These are phyloP conservation scores for Populus simonii DNA, from an alignment of 345 rosid genomes.

Conservation along the genomic window DNA sequence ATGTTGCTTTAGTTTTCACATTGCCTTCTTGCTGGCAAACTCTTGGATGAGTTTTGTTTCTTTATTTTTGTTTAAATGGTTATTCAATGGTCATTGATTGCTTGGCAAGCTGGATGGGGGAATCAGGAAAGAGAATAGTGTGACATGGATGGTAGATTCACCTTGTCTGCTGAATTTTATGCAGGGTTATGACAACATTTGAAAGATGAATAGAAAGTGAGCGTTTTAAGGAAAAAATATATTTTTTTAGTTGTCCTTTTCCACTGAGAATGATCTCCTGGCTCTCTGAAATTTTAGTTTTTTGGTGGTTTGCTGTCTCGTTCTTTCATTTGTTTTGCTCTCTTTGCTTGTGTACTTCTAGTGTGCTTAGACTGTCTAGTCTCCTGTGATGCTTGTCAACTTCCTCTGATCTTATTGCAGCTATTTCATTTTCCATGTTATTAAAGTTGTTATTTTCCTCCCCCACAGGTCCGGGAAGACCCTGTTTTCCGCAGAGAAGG, in stretches of 20 bases:
- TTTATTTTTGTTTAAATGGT: neutral
- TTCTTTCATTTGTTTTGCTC: neutral
- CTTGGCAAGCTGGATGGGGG: neutral
- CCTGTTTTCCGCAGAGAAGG: conserved; percentile 97
- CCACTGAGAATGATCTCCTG: neutral
- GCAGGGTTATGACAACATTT: neutral
- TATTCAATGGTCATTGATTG: neutral
- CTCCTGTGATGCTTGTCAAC: neutral
- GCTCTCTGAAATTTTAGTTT: neutral
- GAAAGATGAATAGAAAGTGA: neutral
- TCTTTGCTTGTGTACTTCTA: neutral
- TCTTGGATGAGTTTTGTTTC: neutral
- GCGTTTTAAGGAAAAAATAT: neutral
- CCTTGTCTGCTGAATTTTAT: neutral
- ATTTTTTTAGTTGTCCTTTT: neutral
- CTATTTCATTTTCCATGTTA: neutral
- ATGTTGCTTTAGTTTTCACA: neutral
- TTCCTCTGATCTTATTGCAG: neutral
- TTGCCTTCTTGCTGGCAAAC: neutral
- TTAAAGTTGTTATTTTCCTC: neutral
- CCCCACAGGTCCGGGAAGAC: conserved; percentile 76
- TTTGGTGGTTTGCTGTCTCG: neutral
- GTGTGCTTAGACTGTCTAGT: neutral
- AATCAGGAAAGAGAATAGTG: neutral
- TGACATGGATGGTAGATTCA: neutral